Evolutionary conservation across 1,139 yeast species (phyloP), one percentile per base, ranked within the genome.

Genomic region (Yueomyces sp.): DNA sequence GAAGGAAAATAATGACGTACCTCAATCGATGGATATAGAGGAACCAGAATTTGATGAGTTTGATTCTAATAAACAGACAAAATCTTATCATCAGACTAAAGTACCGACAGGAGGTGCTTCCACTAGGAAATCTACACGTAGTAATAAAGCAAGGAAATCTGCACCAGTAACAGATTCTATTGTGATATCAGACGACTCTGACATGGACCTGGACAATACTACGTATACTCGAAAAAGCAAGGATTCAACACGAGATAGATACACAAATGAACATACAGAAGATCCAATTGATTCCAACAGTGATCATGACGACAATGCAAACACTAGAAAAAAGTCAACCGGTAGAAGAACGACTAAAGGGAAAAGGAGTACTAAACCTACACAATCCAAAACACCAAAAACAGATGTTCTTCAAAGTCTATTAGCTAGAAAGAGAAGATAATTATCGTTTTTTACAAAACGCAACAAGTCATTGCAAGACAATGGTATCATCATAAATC

Each of bases 341-440:
- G 36, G 12, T 29, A 28, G 27, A 8, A 27, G 32, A 3, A 39
- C 32, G 7, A 2, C 39, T 5, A 40, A 32, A 29, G 32, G 39
- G 1, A 36, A 45, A 2, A 39, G 40, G 27, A 36, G 33, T 12
- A 2, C 36, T 3, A 38, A 19, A 26, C 2, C 40, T 4, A 19
- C 36, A 11, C 33, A 32, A 1, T 38, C 46, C 3, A 40, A 41
- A n/a, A 49, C 51, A 9, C 53, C 53, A 3, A 49, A 49, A 32
- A 48, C 51, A 1, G 48, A 50, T 33, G 40, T 48, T n/a, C 37
- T 50, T 8, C 37, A 43, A 27, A 41, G 45, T 32, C 40, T 50
- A 32, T 34, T 50, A 27, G 47, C 48, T 11, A 43, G 45, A 5
- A 48, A 45, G 32, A 40, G 47, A 30, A 44, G 42, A 26, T 39